Evolutionary conservation across 2,329 filamentous ascomycete genomes (phyloP), one percentile per base, ranked within the genome.

Genomic region (Fusarium nelsonii): DNA sequence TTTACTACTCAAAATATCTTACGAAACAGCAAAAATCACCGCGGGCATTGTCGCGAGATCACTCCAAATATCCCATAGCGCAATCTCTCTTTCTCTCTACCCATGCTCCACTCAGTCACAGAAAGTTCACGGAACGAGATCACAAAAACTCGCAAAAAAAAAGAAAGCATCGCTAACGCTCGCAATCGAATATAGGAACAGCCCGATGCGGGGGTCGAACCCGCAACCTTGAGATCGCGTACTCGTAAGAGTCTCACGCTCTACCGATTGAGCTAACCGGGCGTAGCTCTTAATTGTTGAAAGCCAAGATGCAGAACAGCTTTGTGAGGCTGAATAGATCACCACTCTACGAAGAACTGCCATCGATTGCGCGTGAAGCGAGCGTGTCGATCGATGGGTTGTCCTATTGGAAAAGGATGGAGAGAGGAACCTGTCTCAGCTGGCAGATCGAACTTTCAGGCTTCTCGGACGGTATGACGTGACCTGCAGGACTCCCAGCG

Each of bases 191-290:
- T 71, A 76, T 77, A 77, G 75, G 72, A 78, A 78, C 37, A 80
- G 78, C 76, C 78, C 78, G 75, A 79, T 76, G 78, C 76, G 78
- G 78, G 78, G 79, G 78, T 84, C 82, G 83, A 85, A 86, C 85
- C 82, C 82, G 81, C 82, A 85, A 81, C 82, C 83, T 85, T 84
- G 81, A 85, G 83, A 64, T 48, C 63, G 73, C 50, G 69, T 65
- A 69, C 71, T 73, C 67, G 16, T 85, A 85, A 85, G 87, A 89
- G 87, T 89, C 87, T 88, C 84, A 88, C 87, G 86, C 87, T 90
- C 87, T 90, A 88, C 74, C 72, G 69, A 76, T 76, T 75, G 70
- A 76, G 71, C 72, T 75, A 23, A 52, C 39, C 34, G 34, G 45
- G 34, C 40, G 36, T 65, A 53, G 36, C 41, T 65, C 41, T 48